These are phyloP conservation scores for Mixia osmundae DNA, from an alignment of 1,284 basidiomycete species.

Conservation along the genomic window DNA sequence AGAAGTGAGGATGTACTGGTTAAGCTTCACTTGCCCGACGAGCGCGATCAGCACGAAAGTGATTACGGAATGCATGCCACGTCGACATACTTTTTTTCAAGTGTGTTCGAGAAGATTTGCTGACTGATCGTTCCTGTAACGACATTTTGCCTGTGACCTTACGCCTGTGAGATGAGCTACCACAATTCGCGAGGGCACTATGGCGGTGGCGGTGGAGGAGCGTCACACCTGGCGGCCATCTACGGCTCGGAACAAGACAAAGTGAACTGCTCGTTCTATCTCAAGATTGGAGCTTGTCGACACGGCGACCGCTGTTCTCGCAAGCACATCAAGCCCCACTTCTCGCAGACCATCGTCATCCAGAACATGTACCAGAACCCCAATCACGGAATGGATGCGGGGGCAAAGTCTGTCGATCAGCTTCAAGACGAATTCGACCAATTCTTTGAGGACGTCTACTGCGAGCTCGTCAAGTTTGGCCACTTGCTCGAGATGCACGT, in stretches of 20 bases:
- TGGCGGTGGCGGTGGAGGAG: too few relatives aligned
- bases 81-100: too few relatives aligned
- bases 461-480: conserved; percentile 60
- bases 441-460: conserved; percentile 78
- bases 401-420: conserved; percentile 44
- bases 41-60: too few relatives aligned
- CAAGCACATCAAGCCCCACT: conserved; percentile 92
- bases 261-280: conserved; percentile 18
- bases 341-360: conserved; percentile 87
- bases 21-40: too few relatives aligned
- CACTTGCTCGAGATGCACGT: conserved; percentile 90
- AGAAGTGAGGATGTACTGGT: too few relatives aligned
- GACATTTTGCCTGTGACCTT: too few relatives aligned
- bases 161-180: too few relatives aligned
- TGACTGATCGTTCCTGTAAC: too few relatives aligned
- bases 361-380: conserved; percentile 99
- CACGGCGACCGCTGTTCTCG: conserved; percentile 90
- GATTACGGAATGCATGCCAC: too few relatives aligned
- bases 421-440: conserved; percentile 89
- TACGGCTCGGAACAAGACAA: conserved; percentile 20
- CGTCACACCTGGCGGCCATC: too few relatives aligned
- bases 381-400: conserved; percentile 8
- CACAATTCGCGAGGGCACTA: too few relatives aligned
- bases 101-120: too few relatives aligned
- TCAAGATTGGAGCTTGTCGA: conserved; percentile 73